Percentiles rank a stretch among this genome's conserved stretches.
These are phyloP conservation scores for Dendrobium catenatum DNA, from an alignment of 106 monocot genomes.

Conservation along the genomic window DNA sequence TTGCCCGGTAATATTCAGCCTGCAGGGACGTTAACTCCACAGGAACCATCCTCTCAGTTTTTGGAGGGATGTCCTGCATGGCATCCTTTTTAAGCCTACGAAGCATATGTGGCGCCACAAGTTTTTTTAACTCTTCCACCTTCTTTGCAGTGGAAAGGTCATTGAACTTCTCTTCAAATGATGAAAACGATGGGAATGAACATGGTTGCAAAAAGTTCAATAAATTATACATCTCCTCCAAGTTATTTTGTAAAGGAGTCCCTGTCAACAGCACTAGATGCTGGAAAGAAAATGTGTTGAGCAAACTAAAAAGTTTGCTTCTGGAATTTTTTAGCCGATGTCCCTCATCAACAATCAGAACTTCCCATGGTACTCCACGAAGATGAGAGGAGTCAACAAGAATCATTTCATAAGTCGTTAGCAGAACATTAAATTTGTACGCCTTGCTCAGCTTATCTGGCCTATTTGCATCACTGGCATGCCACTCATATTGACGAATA, in stretches of 20 bases:
- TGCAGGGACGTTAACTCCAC: constrained; percentile 94
- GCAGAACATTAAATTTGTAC: constrained; percentile 80
- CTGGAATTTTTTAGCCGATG: constrained; percentile 89
- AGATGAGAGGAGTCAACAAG: constrained; percentile 77
- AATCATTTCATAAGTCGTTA: constrained; percentile 93
- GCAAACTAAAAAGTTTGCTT: constrained; percentile 85
- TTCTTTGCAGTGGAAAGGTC: constrained; percentile 85
- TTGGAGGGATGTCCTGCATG: constrained; percentile 96
- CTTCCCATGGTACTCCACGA: constrained; percentile 81
- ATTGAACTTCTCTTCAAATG: constrained; percentile 94
- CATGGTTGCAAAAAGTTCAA: constrained; percentile 88
- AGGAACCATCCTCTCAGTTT: constrained; percentile 88
- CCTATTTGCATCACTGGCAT: constrained; percentile 39
- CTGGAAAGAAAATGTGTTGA: constrained; percentile 84
- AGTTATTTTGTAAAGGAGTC: constrained; percentile 95
- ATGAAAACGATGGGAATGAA: constrained; percentile 79
- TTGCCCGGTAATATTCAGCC: constrained; percentile 93
- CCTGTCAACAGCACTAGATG: constrained; percentile 92
- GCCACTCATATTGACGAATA: constrained; percentile 90
- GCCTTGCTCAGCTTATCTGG: constrained; percentile 20
- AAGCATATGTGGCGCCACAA: constrained; percentile 96
- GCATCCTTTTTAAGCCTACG: constrained; percentile 90
- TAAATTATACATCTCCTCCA: constrained; percentile 93
- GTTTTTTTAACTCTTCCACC: constrained; percentile 92
- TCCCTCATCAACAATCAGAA: constrained; percentile 90